Evolutionary conservation across 2,329 filamentous ascomycete genomes (phyloP), one percentile per base, ranked within the genome.

Genomic region (Daldinia sp.): DNA sequence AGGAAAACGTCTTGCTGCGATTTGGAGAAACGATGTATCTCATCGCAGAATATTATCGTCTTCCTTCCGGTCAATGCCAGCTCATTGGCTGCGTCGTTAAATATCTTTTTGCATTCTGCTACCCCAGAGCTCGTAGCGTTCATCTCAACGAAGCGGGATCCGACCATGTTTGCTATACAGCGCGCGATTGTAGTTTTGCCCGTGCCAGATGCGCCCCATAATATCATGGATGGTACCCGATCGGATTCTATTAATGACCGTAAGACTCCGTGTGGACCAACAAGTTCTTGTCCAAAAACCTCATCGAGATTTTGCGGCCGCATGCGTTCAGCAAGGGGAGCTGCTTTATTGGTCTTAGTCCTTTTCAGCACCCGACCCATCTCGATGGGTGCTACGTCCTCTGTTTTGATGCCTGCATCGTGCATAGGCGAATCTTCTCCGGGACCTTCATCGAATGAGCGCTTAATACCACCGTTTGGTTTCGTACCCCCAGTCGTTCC

Each of bases 31-130:
- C 94, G 83, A 77, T 97, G 93, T 48, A 97, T 95, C 81, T 98
- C 95, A 79, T 99, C 95, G 79, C 94, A 97, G 76, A 99, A 99
- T 67, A 99, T 88, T 67, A 99, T 96, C 0, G 95, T 98, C 79
- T 92, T 94, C 64, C 93, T 85, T 1, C 94, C 94, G 0, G 93
- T 96, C 52, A 98, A 81, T 1, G 83, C 80, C 47, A 93, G 79
- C 75, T 98, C 95, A 72, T 88, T 91, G 62, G 86, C 87, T 0
- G 95, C 94, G 69, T 97, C 93, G 19, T 83, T 81, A 72, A 98
- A 97, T 56, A 97, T 84, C 81, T 93, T 95, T 79, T 97, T 97
- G 83, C 91, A 94, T 76, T 98, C 94, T 21, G 85, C 88, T 15
- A 98, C 91, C 1, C 94, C 94, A 5, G 90, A 90, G 69, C 88